Conservation (phyloP, 2,329 filamentous ascomycete species). For the Fusarium tricinctum region DNA sequence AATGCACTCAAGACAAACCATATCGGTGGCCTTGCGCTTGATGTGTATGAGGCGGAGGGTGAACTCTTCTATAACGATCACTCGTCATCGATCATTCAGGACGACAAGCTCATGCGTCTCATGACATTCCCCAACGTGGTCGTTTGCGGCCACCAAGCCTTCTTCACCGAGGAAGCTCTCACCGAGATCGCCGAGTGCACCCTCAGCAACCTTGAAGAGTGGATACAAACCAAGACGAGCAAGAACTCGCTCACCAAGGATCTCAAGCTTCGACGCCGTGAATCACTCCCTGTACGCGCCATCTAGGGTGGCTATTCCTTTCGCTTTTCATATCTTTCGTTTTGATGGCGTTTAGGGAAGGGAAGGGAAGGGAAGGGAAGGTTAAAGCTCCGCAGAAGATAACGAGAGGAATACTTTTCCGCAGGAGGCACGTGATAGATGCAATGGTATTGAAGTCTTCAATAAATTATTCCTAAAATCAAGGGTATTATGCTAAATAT, state of each 20-base stretch:
- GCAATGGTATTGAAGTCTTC: conserved; percentile 11
- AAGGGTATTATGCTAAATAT: conserved; percentile 48
- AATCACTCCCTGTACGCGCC: conserved; percentile 53
- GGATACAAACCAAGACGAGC: conserved; percentile 52
- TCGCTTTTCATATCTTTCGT: not conserved
- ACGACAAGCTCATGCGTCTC: conserved; percentile 75
- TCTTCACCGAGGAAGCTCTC: conserved; percentile 76
- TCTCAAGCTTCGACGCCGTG: conserved; percentile 43
- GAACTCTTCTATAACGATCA: conserved; percentile 75
- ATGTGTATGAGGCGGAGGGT: conserved; percentile 78
- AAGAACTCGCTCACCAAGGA: conserved; percentile 54
- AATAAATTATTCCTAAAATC: conserved; percentile 27
- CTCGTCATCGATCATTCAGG: conserved; percentile 74
- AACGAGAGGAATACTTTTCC: no score
- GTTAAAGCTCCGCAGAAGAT: conserved; percentile 7
- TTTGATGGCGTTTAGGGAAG: not conserved
- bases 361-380: not conserved
- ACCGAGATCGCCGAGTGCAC: conserved; percentile 73
- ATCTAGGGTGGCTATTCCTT: conserved; percentile 41
- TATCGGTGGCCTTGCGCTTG: conserved; percentile 73
- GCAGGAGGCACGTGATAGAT: conserved; percentile 17
- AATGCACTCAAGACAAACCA: conserved; percentile 71
- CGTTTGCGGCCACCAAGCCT: conserved; percentile 77
- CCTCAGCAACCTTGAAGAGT: conserved; percentile 68
- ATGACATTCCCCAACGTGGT: conserved; percentile 78